Evolutionary conservation across 192 early-diverging fungal genomes (phyloP), one percentile per base, ranked within the genome.

Genomic region (Diversispora eburnea): DNA sequence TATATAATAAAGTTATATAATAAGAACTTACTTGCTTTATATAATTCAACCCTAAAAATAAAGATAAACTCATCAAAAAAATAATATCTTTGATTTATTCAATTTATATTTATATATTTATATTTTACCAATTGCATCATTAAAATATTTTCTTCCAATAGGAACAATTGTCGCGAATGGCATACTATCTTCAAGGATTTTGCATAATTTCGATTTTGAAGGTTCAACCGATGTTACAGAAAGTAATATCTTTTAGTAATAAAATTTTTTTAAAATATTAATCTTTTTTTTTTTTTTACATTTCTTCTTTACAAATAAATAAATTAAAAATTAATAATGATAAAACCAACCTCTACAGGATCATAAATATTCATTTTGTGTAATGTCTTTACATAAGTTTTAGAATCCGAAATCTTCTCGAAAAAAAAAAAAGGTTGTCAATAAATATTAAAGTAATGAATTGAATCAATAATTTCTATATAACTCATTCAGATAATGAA

Each of bases 321-420:
- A 19, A 46, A 22, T 39, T 22, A 15, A 19, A 10, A 4, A 41
- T 69, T n/a, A 64, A 33, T 22, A 42, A 3, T 42, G 33, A 39
- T 52, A 41, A 52, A 20, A 19, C 68, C 59, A 76, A 90, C 88
- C 79, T 91, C 86, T 17, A 57, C 56, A 1, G 91, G 90, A 22
- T 86, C 70, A 45, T 85, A 78, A 3, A 90, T 43, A 73, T 77
- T 77, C 19, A 93, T 77, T 60, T 86, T 86, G 45, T 91, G 84
- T 42, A 93, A 55, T 0, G 88, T 86, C 46, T 84, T 83, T 22
- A 78, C 73, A 73, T 89, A 91, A 4, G 85, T 88, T 61, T 82
- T 85, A 2, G 85, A 84, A 69, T 92, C 91, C 22, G 84, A 81
- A 67, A 88, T 82, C 89, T 91, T 72, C 3, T 13, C 15, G 19